Conservation (phyloP, 345 rosid species). For the Salix dunnii region DNA sequence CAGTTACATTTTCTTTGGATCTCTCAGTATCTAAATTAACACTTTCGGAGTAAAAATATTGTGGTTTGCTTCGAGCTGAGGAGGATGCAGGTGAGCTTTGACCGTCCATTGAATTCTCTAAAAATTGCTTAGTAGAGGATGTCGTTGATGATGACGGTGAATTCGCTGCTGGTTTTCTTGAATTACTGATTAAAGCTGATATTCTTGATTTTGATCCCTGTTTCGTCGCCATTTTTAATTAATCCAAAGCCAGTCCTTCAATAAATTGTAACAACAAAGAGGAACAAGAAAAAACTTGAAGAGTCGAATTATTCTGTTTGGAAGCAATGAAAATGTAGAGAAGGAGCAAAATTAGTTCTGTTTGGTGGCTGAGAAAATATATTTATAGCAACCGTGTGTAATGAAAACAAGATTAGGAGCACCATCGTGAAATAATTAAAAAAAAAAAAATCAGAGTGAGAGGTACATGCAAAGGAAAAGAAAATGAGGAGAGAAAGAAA, state of each 20-base stretch:
- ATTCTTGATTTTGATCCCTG: conserved; percentile 59
- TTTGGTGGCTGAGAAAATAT: neutral
- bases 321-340: neutral
- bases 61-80: conserved; percentile 86
- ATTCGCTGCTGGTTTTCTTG: conserved; percentile 48
- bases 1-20: conserved; percentile 87
- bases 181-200: conserved; percentile 30
- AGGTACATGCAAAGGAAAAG: conserved; percentile 9
- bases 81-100: conserved; percentile 97
- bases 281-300: neutral
- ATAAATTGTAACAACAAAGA: neutral
- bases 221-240: conserved; percentile 59
- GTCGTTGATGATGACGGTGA: conserved; percentile 87
- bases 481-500: neutral
- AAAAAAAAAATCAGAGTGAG: neutral
- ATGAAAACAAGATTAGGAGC: neutral
- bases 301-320: neutral
- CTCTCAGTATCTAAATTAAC: conserved; percentile 38
- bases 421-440: neutral
- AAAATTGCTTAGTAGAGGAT: conserved; percentile 73
- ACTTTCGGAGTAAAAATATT: conserved; percentile 54
- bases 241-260: neutral
- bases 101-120: conserved; percentile 78
- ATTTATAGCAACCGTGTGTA: neutral
- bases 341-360: neutral